A percentile compares a stretch with the other conserved stretches of the same genome.
Conservation (phyloP, 1,284 basidiomycete genomes). For the Mycena sp. region DNA sequence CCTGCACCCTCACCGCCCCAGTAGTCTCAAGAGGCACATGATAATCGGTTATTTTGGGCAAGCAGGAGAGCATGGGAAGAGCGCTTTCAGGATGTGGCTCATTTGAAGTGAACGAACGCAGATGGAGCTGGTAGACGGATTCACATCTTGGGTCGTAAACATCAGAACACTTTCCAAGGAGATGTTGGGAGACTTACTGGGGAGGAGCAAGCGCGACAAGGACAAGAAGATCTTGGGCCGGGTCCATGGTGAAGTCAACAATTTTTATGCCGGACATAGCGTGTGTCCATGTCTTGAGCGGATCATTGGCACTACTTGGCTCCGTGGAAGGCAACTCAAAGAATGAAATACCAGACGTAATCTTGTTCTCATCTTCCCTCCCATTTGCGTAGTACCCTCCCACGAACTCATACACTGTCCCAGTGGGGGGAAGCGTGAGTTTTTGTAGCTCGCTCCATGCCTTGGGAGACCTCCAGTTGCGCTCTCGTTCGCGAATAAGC, state of each 20-base stretch:
- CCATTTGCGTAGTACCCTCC: constrained; percentile 59
- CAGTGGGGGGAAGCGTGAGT: constrained; percentile 52
- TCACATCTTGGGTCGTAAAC: constrained; percentile 42
- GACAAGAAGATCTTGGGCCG: constrained; percentile 58
- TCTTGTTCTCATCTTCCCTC: constrained; percentile 49
- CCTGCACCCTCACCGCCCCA: constrained; percentile 56
- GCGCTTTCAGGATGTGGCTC: constrained; percentile 56
- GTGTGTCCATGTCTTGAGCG: constrained; percentile 51
- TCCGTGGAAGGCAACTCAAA: constrained; percentile 49
- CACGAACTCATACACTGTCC: constrained; percentile 60
- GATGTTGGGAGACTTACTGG: constrained; percentile 44
- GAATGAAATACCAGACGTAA: constrained; percentile 54
- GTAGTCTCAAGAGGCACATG: constrained; percentile 42
- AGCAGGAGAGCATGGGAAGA: constrained; percentile 46
- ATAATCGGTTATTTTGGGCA: constrained; percentile 40
- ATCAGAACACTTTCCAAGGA: constrained; percentile 7
- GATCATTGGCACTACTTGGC: constrained; percentile 32
- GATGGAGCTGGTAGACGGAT: constrained; percentile 55
- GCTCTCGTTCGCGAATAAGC: constrained; percentile 51
- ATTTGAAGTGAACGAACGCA: constrained; percentile 59
- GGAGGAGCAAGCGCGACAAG: constrained; percentile 52
- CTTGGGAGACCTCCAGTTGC: constrained; percentile 52
- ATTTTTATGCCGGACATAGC: constrained; percentile 57
- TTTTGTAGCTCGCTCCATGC: constrained; percentile 48
- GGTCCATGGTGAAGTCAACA: constrained; percentile 64